Base-by-base conservation (phyloP, 441 rosid genomes). In the Bruguiera hainesii region DNA sequence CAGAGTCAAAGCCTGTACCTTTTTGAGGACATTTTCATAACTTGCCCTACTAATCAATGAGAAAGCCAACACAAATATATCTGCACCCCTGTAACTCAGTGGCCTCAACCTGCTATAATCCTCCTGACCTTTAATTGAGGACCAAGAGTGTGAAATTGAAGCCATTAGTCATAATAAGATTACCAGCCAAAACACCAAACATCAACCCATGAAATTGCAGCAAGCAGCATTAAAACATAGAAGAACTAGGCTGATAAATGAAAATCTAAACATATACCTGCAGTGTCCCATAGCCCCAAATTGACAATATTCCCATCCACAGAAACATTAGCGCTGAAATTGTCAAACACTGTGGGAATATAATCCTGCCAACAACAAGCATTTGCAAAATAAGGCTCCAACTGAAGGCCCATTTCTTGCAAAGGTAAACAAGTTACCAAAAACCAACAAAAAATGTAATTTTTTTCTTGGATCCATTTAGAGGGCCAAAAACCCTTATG, bases 101-200 rank as follows among this genome's bases (percentile, higher is more conserved):
- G 99, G 98, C 75, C 99, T 88, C 78, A 94, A 69, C 83, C 99
- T 89, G 80, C 93, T 89, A 75, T 94, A 94, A 80, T 94, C 99
- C 63, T 94, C 99, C 75, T 90, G 99, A 75, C 99, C 99, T 94
- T 69, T 56, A 65, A 69, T 55, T 37, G 25, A n/a, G 77, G 28
- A 42, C 48, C 48, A 42, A 42, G 48, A 42, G 18, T 42, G 13
- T 42, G 60, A 70, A 63, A 18, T 15, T 37, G 26, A 56, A 42
- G 23, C 16, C 11, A 68, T 29, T 28, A 57, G 49, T 35, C 26
- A 70, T 62, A 59, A 55, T 56, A n/a, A 4, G 35, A 1, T 18
- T 63, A 52, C 23, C 63, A 64, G 50, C 30, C 19, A 64, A 39
- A 57, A 28, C 72, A 30, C 73, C 69, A 42, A 28, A 58, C 30